Base-by-base conservation (phyloP, 495 filamentous ascomycete species). In the Aspergillus sclerotiicarbonarius region DNA sequence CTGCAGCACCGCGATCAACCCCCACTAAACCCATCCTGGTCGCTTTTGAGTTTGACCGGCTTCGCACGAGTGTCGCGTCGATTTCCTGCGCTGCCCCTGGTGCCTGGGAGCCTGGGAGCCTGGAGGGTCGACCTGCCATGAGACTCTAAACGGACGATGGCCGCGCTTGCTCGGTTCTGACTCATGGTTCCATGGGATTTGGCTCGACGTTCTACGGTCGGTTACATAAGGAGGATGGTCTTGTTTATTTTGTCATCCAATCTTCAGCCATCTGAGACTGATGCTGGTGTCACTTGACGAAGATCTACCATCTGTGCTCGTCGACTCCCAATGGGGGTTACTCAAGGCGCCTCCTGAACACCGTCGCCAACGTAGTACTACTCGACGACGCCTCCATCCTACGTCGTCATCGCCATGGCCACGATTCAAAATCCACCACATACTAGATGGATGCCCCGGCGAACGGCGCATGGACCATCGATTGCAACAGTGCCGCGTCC, bases 141-240 rank as follows among this genome's bases (percentile, higher is more conserved):
- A 12, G 37, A 29, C 47, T 50, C 13, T 18, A 32, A 32, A 50
- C 47, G 31, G 47, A 31, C 31, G 47, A 31, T 50, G 47, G 47
- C 47, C 47, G 47, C 47, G 29, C 21, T 50, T 15, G 16, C 4
- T 6, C 15, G 4, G 9, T n/a, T 20, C 29, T 16, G 29, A 41
- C 37, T 41, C 37, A 41, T 41, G 37, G n/a, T 41, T 41, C 25
- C 25, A 25, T 25, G 37, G 37, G 37, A 41, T n/a, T n/a, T n/a
- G 25, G 25, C 25, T 25, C 25, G 5, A 25, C 25, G 25, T 25
- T 5, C 25, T 25, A 25, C 25, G 25, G 25, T 25, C 25, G 25
- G 25, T 25, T 3, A 25, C 25, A 25, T 25, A 3, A 25, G 25
- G 25, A 25, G 25, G 25, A 5, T 25, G 25, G 33, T 35, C 33